Evolutionary conservation across 306 rosid genomes (phyloP).

Genomic region (Citrullus colocynthis): DNA sequence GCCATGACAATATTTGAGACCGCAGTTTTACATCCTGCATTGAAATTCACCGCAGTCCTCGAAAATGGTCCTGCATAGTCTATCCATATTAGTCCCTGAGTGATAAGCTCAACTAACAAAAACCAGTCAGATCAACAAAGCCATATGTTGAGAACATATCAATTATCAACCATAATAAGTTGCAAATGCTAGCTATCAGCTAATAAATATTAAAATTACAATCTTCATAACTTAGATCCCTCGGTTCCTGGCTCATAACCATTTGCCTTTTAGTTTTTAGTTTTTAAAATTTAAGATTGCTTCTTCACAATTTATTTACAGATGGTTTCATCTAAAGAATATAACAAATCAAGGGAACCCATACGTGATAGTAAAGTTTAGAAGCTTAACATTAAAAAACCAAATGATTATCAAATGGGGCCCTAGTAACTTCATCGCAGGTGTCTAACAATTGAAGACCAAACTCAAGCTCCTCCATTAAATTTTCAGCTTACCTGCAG

Average conservation of each 20-base stretch:
- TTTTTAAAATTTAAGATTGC: background rate
- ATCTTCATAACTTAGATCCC: background rate
- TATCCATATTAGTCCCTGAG: background rate
- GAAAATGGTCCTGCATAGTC: constrained; percentile 33
- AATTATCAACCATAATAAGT: background rate
- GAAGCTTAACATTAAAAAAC: too few relatives aligned
- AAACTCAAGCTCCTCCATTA: background rate
- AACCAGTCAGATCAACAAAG: background rate
- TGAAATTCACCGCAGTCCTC: constrained; percentile 32
- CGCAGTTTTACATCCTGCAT: constrained; percentile 42
- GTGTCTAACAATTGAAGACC: background rate
- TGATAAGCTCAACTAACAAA: background rate
- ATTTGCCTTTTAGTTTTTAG: too few relatives aligned
- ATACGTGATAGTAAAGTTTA: background rate
- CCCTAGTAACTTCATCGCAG: background rate
- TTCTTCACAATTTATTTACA: background rate
- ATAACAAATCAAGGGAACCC: background rate
- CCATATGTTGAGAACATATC: background rate
- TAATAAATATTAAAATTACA: background rate
- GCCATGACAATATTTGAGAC: constrained; percentile 39
- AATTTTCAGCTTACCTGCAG: constrained; percentile 17
- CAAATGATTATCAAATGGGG: background rate
- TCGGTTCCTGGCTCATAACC: background rate
- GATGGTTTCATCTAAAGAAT: background rate
- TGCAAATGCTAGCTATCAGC: background rate